These are phyloP conservation scores for Micromonas pusilla DNA, from an alignment of 139 green algal species.

Conservation along the genomic window DNA sequence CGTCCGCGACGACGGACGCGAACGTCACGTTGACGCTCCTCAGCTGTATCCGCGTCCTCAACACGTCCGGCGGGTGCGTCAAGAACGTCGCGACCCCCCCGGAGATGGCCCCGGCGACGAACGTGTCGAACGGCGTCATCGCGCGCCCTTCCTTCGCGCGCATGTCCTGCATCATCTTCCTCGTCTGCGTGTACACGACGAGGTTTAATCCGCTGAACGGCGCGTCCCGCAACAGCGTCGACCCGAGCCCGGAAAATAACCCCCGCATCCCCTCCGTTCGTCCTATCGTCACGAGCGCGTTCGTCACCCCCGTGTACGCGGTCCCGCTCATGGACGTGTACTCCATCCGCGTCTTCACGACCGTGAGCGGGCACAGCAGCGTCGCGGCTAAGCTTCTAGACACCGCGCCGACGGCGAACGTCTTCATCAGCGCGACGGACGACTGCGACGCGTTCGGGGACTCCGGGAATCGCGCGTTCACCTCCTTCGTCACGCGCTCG, in stretches of 20 bases:
- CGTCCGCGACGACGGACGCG: not conserved
- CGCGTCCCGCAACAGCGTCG: slow-evolving; percentile 77
- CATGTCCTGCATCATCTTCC: not conserved
- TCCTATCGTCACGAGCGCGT: slow-evolving; percentile 56
- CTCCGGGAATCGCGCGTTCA: slow-evolving; percentile 4
- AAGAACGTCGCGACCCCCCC: slow-evolving; percentile 29
- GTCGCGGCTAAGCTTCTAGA: slow-evolving; percentile 46
- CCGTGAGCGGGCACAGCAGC: slow-evolving; percentile 74
- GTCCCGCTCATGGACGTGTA: slow-evolving; percentile 42
- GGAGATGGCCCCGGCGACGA: slow-evolving; percentile 13
- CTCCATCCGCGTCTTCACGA: slow-evolving; percentile 97
- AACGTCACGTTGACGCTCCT: not conserved
- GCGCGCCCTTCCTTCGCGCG: not conserved
- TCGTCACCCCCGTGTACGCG: slow-evolving; percentile 51
- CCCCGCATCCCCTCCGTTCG: slow-evolving; percentile 30
- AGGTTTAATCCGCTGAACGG: slow-evolving; percentile 93
- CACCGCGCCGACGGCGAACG: not conserved
- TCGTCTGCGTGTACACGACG: slow-evolving; percentile 69
- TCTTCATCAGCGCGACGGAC: not conserved
- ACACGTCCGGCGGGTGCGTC: slow-evolving; percentile 39
- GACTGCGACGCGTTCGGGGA: not conserved
- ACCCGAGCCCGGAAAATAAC: slow-evolving; percentile 62
- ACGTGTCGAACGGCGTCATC: slow-evolving; percentile 4
- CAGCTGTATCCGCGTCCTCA: slow-evolving; percentile 36
- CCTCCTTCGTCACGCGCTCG: slow-evolving; percentile 25